These are phyloP conservation scores for Phaeophleospora eucalypticola DNA, from an alignment of 2,329 filamentous ascomycete genomes.

Conservation along the genomic window DNA sequence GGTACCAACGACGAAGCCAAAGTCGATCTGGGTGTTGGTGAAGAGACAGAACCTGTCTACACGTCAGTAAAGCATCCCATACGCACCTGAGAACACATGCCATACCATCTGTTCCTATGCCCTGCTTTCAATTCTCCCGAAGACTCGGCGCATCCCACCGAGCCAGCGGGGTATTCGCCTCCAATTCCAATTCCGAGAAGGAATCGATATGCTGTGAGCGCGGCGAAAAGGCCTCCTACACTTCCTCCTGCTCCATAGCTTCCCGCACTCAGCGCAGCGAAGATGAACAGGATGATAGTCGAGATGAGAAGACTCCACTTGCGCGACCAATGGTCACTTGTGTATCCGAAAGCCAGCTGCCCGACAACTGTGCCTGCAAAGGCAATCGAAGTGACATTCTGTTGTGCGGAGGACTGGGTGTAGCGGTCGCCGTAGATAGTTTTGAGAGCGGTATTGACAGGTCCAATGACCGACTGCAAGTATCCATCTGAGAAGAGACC, in stretches of 20 bases:
- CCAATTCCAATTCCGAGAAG: conserved; percentile 55
- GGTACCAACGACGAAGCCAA: conserved; percentile 75
- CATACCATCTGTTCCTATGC: conserved; percentile 71
- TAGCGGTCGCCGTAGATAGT: conserved; percentile 68
- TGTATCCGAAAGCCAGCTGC: conserved; percentile 74
- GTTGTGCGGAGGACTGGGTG: conserved; percentile 61
- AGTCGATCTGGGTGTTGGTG: conserved; percentile 83
- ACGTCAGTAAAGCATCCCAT: neutral
- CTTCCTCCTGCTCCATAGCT: conserved; percentile 71
- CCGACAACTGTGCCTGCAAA: conserved; percentile 84
- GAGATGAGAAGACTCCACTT: conserved; percentile 77
- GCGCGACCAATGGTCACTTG: conserved; percentile 78
- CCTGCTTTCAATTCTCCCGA: conserved; percentile 77
- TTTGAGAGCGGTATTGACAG: conserved; percentile 72
- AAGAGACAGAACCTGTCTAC: conserved; percentile 57
- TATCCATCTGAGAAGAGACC: conserved; percentile 91
- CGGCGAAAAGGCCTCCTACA: conserved; percentile 67
- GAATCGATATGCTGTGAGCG: conserved; percentile 78
- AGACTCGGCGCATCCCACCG: conserved; percentile 77
- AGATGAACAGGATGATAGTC: conserved; percentile 78
- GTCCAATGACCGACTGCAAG: conserved; percentile 86
- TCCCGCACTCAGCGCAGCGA: conserved; percentile 73
- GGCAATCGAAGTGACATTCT: conserved; percentile 69
- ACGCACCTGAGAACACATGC: too few relatives aligned
- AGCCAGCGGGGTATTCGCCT: conserved; percentile 76